These are phyloP conservation scores for Cryphonectria radicalis DNA, from an alignment of 2,329 filamentous ascomycete genomes.

Conservation along the genomic window DNA sequence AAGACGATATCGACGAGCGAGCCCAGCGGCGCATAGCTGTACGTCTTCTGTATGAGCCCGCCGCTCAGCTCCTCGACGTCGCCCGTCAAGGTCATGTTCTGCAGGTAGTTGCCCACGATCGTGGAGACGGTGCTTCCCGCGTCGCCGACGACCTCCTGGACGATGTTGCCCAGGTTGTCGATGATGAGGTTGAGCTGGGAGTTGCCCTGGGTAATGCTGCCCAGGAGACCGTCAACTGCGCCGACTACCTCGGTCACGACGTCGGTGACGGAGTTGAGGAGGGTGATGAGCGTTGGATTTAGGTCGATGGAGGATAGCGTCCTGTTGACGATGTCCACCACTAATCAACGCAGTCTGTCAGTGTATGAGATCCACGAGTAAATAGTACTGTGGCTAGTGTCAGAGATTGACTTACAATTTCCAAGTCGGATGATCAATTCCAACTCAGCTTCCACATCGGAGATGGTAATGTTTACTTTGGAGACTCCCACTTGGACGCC, in stretches of 20 bases:
- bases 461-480: conserved; percentile 64
- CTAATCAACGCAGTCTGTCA: conserved; percentile 24
- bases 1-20: conserved; percentile 59
- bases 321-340: conserved; percentile 65
- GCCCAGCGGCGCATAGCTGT: conserved; percentile 52
- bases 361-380: neutral
- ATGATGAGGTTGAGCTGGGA: conserved; percentile 59
- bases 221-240: conserved; percentile 62
- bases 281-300: conserved; percentile 62
- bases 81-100: conserved; percentile 61
- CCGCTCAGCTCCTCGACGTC: conserved; percentile 40
- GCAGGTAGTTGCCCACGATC: conserved; percentile 62
- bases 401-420: conserved; percentile 38
- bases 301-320: conserved; percentile 63
- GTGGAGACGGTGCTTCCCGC: conserved; percentile 49
- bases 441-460: conserved; percentile 61
- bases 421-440: conserved; percentile 64
- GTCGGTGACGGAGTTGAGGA: conserved; percentile 57
- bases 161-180: conserved; percentile 66
- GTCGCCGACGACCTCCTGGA: conserved; percentile 58
- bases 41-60: conserved; percentile 54
- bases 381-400: too few relatives aligned
- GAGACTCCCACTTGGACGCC: conserved; percentile 55
- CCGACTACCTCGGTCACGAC: conserved; percentile 59
- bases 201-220: conserved; percentile 60